Evolutionary conservation across 441 rosid genomes (phyloP).

Genomic region (Gossypium davidsonii): DNA sequence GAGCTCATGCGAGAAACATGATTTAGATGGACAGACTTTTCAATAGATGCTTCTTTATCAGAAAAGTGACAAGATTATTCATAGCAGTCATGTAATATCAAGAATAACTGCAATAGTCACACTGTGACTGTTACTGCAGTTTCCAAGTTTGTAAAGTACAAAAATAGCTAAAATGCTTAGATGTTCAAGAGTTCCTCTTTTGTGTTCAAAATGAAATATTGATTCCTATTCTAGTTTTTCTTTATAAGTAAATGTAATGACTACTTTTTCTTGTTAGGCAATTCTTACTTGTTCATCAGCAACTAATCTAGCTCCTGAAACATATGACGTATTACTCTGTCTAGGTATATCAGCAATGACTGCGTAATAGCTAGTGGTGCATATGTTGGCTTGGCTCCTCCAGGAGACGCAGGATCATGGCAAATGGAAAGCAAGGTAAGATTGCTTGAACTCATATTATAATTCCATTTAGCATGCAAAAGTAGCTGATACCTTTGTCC

Average conservation of each 20-base stretch:
- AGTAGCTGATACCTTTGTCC: background rate
- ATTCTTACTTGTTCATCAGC: too few relatives aligned
- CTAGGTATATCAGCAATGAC: constrained; percentile 43
- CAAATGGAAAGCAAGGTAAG: constrained; percentile 68
- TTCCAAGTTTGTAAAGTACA: background rate
- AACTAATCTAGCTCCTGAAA: too few relatives aligned
- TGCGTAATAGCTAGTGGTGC: constrained; percentile 42
- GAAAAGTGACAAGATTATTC: background rate
- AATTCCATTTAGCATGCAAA: background rate
- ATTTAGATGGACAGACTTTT: background rate
- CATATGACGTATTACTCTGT: background rate
- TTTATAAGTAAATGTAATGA: background rate
- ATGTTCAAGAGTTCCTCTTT: background rate
- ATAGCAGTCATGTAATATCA: background rate
- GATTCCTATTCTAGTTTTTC: background rate
- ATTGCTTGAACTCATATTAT: background rate
- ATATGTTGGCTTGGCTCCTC: constrained; percentile 65
- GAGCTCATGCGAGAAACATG: background rate
- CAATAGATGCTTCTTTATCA: background rate
- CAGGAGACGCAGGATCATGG: constrained; percentile 69
- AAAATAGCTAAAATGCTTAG: background rate
- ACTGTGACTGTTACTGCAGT: background rate
- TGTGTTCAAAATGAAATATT: background rate
- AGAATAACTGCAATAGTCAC: background rate
- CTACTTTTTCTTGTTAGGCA: constrained; percentile 1